Evolutionary conservation across 257 asterid genomes (phyloP).

Genomic region (Craterostigma plantagineum): DNA sequence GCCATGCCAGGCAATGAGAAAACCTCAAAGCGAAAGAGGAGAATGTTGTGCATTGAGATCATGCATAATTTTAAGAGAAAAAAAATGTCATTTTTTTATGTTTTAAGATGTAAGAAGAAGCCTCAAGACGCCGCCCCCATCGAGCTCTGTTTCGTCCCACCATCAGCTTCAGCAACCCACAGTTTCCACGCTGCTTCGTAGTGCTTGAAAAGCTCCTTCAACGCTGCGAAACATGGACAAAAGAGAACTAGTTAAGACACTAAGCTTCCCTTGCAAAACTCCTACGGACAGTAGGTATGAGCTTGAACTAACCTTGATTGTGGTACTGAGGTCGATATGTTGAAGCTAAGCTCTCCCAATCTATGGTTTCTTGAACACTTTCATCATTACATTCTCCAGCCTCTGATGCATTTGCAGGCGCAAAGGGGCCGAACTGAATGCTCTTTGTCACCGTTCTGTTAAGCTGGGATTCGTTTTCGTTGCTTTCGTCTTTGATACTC

Average conservation of each 20-base stretch:
- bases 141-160: slow-evolving; percentile 25
- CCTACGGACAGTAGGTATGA: background rate
- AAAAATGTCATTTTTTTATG: too few species aligned
- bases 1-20: too few species aligned
- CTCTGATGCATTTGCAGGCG: slow-evolving; percentile 48
- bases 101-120: too few species aligned
- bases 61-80: too few species aligned
- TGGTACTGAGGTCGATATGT: slow-evolving; percentile 76
- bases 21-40: too few species aligned
- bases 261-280: background rate
- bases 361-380: slow-evolving; percentile 22
- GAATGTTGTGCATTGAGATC: too few species aligned
- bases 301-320: slow-evolving; percentile 54
- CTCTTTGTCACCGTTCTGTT: slow-evolving; percentile 19
- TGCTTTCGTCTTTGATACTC: too few species aligned
- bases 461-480: too few species aligned
- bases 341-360: slow-evolving; percentile 18
- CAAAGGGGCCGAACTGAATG: slow-evolving; percentile 88
- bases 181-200: slow-evolving; percentile 88
- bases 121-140: too few species aligned
- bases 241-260: slow-evolving; percentile 2
- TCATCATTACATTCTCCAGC: slow-evolving; percentile 30
- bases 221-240: slow-evolving; percentile 30
- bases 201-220: slow-evolving; percentile 82
- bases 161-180: slow-evolving; percentile 83